These are phyloP conservation scores for Puccinia sorghi DNA, from an alignment of 1,284 basidiomycete genomes.

Conservation along the genomic window DNA sequence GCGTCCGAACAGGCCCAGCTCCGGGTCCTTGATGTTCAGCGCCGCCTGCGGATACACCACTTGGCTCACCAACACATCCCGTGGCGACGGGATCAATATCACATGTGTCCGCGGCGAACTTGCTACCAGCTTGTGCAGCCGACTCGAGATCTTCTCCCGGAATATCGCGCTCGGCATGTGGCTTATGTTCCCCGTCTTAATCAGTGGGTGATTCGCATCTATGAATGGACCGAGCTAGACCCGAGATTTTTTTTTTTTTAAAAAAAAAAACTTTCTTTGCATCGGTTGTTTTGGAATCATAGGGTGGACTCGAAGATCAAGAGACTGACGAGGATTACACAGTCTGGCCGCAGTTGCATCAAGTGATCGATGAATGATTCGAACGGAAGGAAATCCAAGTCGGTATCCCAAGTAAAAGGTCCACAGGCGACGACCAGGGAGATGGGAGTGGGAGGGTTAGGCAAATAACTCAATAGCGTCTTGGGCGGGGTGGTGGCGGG, in stretches of 20 bases:
- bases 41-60: constrained; percentile 79
- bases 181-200: constrained; percentile 72
- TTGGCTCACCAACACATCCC: constrained; percentile 77
- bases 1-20: constrained; percentile 10
- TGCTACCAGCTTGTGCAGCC: constrained; percentile 67
- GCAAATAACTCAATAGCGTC: constrained; percentile 57
- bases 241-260: neutral
- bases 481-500: constrained; percentile 56
- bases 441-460: constrained; percentile 62
- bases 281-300: too few relatives aligned
- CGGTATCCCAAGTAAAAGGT: constrained; percentile 75
- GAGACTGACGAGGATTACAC: constrained; percentile 71
- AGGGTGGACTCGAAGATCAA: neutral
- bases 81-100: constrained; percentile 76
- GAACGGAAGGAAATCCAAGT: constrained; percentile 75
- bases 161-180: constrained; percentile 72
- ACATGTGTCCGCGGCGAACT: constrained; percentile 69
- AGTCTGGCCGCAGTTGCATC: constrained; percentile 69
- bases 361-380: constrained; percentile 66
- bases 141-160: constrained; percentile 66
- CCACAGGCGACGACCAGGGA: constrained; percentile 73
- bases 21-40: constrained; percentile 21
- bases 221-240: constrained; percentile 86
- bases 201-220: constrained; percentile 70
- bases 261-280: neutral